Percentiles rank a stretch among this genome's conserved stretches.
Evolutionary conservation across 768 basidiomycete genomes (phyloP).

Genomic region (Lentinula sp.): DNA sequence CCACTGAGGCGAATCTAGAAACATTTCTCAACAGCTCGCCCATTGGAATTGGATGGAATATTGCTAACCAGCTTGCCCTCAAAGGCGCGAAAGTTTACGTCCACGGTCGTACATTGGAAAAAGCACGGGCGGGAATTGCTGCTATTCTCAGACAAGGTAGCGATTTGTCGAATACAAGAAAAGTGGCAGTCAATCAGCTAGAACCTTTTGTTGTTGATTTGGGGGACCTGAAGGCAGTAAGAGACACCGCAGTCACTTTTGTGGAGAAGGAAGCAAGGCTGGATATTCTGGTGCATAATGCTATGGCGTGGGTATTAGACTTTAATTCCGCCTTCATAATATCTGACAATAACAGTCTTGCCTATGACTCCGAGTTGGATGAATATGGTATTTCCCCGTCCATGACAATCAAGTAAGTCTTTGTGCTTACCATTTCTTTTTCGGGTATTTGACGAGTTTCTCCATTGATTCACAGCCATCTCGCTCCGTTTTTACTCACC

Average conservation of each 20-base stretch:
- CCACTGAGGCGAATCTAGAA: neutral
- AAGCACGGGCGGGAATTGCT: slow-evolving; percentile 1
- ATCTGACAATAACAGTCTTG: neutral
- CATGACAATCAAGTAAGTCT: neutral
- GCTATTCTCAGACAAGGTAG: neutral
- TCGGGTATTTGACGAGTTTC: no score
- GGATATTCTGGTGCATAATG: neutral
- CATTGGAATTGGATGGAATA: neutral
- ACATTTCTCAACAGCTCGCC: neutral
- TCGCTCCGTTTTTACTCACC: slow-evolving; percentile 6
- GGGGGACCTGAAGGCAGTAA: neutral
- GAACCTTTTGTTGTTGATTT: slow-evolving; percentile 2
- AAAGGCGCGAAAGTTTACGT: slow-evolving; percentile 6
- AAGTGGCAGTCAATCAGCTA: neutral
- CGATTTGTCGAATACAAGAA: neutral
- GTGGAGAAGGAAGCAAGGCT: neutral
- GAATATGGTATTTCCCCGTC: slow-evolving; percentile 1
- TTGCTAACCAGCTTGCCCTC: neutral
- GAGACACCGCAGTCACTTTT: neutral
- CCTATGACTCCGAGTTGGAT: neutral
- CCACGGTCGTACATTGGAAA: slow-evolving; percentile 1
- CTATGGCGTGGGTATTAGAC: neutral
- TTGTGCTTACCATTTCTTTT: neutral
- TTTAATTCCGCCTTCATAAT: neutral
- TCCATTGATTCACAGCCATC: neutral